Evolutionary conservation across 257 asterid genomes (phyloP).

Genomic region (Marsdenia floribunda): DNA sequence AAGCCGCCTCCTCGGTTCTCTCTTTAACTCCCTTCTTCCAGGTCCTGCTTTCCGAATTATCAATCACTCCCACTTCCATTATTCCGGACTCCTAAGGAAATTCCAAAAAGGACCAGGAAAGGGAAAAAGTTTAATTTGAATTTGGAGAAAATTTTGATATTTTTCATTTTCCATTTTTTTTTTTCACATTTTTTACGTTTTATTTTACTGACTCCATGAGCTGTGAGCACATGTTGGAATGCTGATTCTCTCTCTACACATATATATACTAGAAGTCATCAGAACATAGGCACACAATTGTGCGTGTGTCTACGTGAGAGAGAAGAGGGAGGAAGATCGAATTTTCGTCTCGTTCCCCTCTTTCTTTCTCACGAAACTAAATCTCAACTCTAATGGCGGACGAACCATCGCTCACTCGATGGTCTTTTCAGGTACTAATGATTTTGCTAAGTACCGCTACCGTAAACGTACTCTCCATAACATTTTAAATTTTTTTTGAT

Average conservation of each 20-base stretch:
- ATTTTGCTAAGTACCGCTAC: background rate
- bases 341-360: conserved; percentile 14
- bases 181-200: background rate
- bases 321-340: conserved; percentile 10
- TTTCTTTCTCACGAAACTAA: conserved; percentile 1
- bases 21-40: too few species aligned
- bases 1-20: too few species aligned
- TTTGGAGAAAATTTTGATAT: background rate
- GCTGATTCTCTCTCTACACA: background rate
- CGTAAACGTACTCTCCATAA: conserved; percentile 4
- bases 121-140: too few species aligned
- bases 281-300: background rate
- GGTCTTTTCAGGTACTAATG: conserved; percentile 70
- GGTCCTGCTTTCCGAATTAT: background rate
- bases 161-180: too few species aligned
- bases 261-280: background rate
- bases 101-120: background rate
- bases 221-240: background rate
- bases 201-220: background rate
- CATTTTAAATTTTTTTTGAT: conserved; percentile 4
- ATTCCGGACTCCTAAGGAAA: background rate
- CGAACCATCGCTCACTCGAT: conserved; percentile 87
- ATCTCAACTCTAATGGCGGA: conserved; percentile 50
- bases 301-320: conserved; percentile 7
- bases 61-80: background rate